Base-by-base conservation (phyloP, 169 alveolate genomes). In the Besnoitia besnoiti region DNA sequence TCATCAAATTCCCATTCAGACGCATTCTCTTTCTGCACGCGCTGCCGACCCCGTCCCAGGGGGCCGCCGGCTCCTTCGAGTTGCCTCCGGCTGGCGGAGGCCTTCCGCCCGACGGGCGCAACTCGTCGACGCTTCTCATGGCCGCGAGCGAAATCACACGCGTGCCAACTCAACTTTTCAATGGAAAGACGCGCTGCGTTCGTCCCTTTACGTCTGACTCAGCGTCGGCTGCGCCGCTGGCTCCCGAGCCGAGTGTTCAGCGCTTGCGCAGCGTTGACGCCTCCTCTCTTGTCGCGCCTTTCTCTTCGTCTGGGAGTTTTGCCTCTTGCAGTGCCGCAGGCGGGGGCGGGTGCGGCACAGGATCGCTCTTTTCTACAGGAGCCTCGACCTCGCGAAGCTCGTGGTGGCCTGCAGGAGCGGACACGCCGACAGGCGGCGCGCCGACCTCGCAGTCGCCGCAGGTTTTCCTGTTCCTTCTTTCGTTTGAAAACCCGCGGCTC, bases 131-230 rank as follows among this genome's bases (percentile, higher is more conserved):
- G 50, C 59, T 77, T 7, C 47, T 77, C 33, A 39, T 77, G 35
- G 87, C 61, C 40, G 87, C 87, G 21, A 77, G 47, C n/a, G 87
- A 77, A 77, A 35, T 77, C n/a, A 46, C 59, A 27, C 87, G 87
- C 12, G 87, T 77, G 12, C 87, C 87, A 19, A 77, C 47, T 44
- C 59, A 40, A 59, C 87, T 40, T 5, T 77, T 39, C 61, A 39
- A 85, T 55, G 91, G 91, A 0, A 85, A 55, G 47, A 85, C 91
- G n/a, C 91, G 91, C 12, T 85, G 91, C 42, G 91, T 85, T 12
- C 73, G 77, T 5, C 91, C 91, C n/a, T 85, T 85, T 55, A 85
- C 91, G 40, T 24, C 87, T 39, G 87, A 77, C 30, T 39, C 42
- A 0, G 87, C 87, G 24, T 39, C 87, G 0, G 14, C 87, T 40